These are phyloP conservation scores for Citropsis articulata DNA, from an alignment of 345 rosid genomes.

Conservation along the genomic window DNA sequence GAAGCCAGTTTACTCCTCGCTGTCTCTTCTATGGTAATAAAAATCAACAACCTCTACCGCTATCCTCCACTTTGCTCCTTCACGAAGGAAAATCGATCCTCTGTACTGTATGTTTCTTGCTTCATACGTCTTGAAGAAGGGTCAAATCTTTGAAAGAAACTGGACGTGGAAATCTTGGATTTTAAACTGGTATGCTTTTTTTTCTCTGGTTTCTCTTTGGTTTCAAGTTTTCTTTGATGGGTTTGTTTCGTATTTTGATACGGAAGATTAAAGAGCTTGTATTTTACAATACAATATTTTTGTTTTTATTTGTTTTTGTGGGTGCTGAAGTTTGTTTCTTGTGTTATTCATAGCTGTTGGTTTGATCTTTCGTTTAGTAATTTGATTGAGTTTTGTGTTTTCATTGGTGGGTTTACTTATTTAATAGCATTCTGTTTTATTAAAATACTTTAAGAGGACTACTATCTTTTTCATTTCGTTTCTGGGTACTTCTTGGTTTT, in stretches of 20 bases:
- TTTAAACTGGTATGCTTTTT: constrained; percentile 18
- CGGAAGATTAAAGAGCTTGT: neutral
- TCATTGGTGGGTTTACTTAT: neutral
- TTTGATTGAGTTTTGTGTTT: neutral
- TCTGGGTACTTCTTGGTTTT: constrained; percentile 18
- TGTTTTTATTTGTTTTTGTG: neutral
- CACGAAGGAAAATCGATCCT: constrained; percentile 48
- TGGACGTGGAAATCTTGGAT: constrained; percentile 14
- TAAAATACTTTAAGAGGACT: neutral
- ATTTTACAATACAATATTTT: neutral
- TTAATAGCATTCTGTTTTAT: neutral
- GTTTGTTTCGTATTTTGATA: constrained; percentile 13
- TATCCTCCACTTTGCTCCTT: constrained; percentile 48
- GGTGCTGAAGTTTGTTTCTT: neutral
- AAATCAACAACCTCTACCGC: constrained; percentile 14
- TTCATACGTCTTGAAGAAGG: neutral
- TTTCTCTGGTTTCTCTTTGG: constrained; percentile 19
- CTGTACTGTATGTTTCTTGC: constrained; percentile 18
- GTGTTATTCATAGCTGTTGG: neutral
- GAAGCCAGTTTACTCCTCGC: constrained; percentile 23
- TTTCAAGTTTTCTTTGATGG: constrained; percentile 16
- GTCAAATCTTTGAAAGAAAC: constrained; percentile 10
- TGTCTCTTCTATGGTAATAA: constrained; percentile 22
- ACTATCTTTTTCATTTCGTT: neutral
- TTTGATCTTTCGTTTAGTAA: neutral